Evolutionary conservation across 1,284 basidiomycete genomes (phyloP), one percentile per base, ranked within the genome.

Genomic region (Porogramme epimiltina): DNA sequence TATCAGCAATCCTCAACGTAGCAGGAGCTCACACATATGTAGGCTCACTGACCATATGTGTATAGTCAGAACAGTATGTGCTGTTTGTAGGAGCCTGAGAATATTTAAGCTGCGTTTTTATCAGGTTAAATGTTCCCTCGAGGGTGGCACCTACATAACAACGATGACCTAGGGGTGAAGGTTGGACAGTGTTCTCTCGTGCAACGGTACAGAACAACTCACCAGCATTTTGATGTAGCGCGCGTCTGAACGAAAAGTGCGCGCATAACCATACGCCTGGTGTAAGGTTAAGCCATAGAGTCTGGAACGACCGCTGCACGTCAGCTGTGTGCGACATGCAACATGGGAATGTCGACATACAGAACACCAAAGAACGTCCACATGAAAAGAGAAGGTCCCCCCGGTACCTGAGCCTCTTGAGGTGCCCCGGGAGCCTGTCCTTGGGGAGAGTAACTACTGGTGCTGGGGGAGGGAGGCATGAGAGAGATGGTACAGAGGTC

Each of bases 211-310:
- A 20, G 23, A 24, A 4, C 22, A 23, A 31, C 25, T 26, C 33
- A 49, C 47, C 47, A 49, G 19, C 15, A 23, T 37, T 26, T 41
- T 31, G 20, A 49, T 49, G 36, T 43, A 49, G n/a, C 22, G 13
- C n/a, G 41, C 33, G 26, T 49, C 47, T 23, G 33, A 26, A 8
- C 41, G 33, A 25, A 49, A 49, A 26, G 41, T 25, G n/a, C 41
- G 41, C 11, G 25, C 24, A 28, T 49, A 49, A 11, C 42, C 31
- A 34, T 49, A 49, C n/a, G 25, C 20, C 47, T 49, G 47, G 24
- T 49, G 47, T 24, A 49, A 19, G n/a, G 24, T 39, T 22, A 49
- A n/a, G 10, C 47, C 47, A 31, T 36, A 49, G 34, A 49, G 40
- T n/a, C 47, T 49, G 33, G 13, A 0, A 19, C 4, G 33, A 31